A percentile compares a stretch with the other conserved stretches of the same genome.
These are phyloP conservation scores for Apiotrichum mycotoxinovorans DNA, from an alignment of 1,284 basidiomycete species.

Conservation along the genomic window DNA sequence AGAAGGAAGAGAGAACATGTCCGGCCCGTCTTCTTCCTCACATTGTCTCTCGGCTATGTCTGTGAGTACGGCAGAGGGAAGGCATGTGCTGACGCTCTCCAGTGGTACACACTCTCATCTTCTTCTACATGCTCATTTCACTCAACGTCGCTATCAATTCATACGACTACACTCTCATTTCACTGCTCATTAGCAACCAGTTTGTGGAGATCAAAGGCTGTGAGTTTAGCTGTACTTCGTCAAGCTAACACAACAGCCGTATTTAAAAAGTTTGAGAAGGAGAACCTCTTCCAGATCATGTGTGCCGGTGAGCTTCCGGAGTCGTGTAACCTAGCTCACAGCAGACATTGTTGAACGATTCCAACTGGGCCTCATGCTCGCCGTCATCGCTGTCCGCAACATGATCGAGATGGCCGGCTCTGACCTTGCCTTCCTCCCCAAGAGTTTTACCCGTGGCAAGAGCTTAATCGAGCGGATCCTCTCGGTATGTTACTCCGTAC, in stretches of 20 bases:
- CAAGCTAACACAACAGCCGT: conserved; percentile 55
- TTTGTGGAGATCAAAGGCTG: conserved; percentile 99
- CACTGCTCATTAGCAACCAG: conserved; percentile 93
- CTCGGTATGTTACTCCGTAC: conserved; percentile 59
- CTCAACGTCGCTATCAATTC: conserved; percentile 98
- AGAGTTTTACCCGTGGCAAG: conserved; percentile 77
- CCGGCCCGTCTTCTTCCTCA: conserved; percentile 79
- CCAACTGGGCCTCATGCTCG: conserved; percentile 85
- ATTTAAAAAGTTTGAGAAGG: conserved; percentile 99
- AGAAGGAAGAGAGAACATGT: conserved; percentile 47
- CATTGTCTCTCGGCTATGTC: conserved; percentile 76
- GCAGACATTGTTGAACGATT: conserved; percentile 97
- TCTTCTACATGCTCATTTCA: conserved; percentile 93
- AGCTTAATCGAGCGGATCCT: conserved; percentile 74
- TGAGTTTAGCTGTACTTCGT: conserved; percentile 28
- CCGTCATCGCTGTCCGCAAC: conserved; percentile 88
- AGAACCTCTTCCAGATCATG: conserved; percentile 98
- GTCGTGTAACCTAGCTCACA: background rate
- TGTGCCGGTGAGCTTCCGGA: conserved; percentile 68
- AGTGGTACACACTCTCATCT: conserved; percentile 90
- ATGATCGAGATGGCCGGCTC: conserved; percentile 90
- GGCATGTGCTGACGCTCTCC: conserved; percentile 9
- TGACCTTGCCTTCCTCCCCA: conserved; percentile 74
- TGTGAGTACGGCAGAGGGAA: conserved; percentile 55
- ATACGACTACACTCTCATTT: conserved; percentile 93